Evolutionary conservation across 805 yeast genomes (phyloP), one percentile per base, ranked within the genome.

Genomic region (Candida verbasci): DNA sequence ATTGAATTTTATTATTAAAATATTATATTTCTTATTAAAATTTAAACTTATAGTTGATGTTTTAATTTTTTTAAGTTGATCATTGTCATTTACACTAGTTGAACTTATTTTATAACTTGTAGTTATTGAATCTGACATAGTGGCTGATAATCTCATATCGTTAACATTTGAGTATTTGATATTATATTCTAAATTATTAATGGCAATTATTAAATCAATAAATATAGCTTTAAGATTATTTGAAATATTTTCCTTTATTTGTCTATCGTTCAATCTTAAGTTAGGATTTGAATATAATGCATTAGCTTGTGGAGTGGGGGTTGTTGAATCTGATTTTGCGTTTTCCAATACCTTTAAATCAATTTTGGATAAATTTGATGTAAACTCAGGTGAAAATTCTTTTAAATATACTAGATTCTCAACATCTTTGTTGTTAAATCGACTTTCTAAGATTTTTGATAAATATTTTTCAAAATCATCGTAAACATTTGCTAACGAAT

Each of bases 181-280:
- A 20, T 26, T 31, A 28, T 37, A 43, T 9, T 33, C 51, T 42
- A 42, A 51, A 60, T 37, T 55, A 54, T 39, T 54, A 44, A 18
- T 56, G 17, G 69, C 72, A 36, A 66, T 49, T 32, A 65, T 53
- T 7, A 70, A 70, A 32, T 66, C 70, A 12, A 65, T 44, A 44
- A 56, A 67, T 31, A 64, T 57, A 37, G 57, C 55, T 29, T 52
- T 53, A 39, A 67, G 53, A 39, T 58, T 54, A 31, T 53, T 62
- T 45, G 62, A 48, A 28, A 67, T 45, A 35, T 55, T 50, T 29
- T 56, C 55, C 21, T 70, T 56, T 44, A 58, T 56, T 45, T 62
- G 67, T 29, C 53, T 50, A 41, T 65, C 71, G 33, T 49, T 49
- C 33, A 29, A 24, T 21, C 36, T 29, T 7, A 25, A 33, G 29